These are phyloP conservation scores for Pseudoneurospora amorphoporcata DNA, from an alignment of 495 filamentous ascomycete genomes.

Conservation along the genomic window DNA sequence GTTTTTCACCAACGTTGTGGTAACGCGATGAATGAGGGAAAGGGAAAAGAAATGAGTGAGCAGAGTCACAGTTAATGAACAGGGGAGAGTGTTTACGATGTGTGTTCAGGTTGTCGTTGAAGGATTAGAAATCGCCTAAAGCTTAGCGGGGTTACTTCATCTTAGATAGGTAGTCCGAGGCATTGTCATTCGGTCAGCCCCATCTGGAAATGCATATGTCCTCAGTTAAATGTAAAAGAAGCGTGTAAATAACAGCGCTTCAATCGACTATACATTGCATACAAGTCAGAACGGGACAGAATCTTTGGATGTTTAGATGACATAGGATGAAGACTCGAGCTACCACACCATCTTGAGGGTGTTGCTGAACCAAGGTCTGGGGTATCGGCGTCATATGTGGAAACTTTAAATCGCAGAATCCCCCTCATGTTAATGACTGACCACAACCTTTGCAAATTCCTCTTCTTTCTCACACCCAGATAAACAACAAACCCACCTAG, in stretches of 20 bases:
- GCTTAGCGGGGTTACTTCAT: background rate
- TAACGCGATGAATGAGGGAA: background rate
- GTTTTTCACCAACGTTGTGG: background rate
- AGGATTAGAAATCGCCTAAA: background rate
- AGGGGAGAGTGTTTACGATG: background rate
- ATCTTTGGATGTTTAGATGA: background rate
- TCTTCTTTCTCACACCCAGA: background rate
- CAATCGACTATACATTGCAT: background rate
- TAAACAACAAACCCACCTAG: background rate
- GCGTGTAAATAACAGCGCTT: background rate
- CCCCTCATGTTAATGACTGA: background rate
- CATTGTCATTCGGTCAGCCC: background rate
- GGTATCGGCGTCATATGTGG: background rate
- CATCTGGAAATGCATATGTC: background rate
- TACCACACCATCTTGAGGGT: background rate
- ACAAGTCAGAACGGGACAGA: background rate
- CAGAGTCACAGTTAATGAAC: background rate
- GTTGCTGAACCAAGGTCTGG: background rate
- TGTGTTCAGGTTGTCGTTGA: background rate
- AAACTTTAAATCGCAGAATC: background rate
- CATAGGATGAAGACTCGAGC: background rate
- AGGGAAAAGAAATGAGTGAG: background rate
- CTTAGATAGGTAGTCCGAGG: background rate
- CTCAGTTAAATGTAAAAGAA: background rate
- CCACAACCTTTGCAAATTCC: background rate